Evolutionary conservation across 768 basidiomycete genomes (phyloP), one percentile per base, ranked within the genome.

Genomic region (Tephrocybe sp.): DNA sequence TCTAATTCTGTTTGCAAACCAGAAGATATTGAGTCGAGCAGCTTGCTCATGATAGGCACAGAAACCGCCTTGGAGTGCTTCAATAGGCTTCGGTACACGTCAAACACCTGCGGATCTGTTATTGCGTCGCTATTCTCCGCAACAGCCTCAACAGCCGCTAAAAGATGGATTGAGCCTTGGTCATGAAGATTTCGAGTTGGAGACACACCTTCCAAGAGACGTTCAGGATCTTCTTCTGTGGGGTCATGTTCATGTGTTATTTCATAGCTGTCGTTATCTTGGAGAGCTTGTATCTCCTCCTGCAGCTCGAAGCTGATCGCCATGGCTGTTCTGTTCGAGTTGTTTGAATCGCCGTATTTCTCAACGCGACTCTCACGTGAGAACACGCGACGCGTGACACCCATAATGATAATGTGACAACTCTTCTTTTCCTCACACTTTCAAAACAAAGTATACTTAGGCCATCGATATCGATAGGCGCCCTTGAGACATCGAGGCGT

Each of bases 21-120:
- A 0, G 92, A 95, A 1, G 82, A 71, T 48, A 97, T 77, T 3
- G 90, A 87, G 68, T 98, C 96, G 38, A 98, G 77, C 0, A 96
- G 73, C 64, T 97, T 96, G 71, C 71, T 85, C 80, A 96, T 87
- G 40, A 84, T 71, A 0, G 76, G 58, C 19, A 82, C 83, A 4
- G 81, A 77, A 6, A 93, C 78, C 3, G 71, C 64, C 36, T 82
- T 78, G 0, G 86, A 76, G 55, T 84, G 71, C 69, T 95, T 97
- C 59, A 98, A 75, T 9, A 97, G 72, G 53, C 83, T 86, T 40
- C 91, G 78, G 60, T 90, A 88, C 12, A 87, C 80, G 57, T 95
- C 93, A 52, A 96, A 92, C 22, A 87, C 79, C 13, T 83, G 75
- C 2, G 71, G 69, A 22, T 90, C 79, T 0, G 74, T 65, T 44